Percentiles rank a stretch among this genome's conserved stretches.
Evolutionary conservation across 768 basidiomycete species (phyloP).

Genomic region (Symmetrospora coprosmae): DNA sequence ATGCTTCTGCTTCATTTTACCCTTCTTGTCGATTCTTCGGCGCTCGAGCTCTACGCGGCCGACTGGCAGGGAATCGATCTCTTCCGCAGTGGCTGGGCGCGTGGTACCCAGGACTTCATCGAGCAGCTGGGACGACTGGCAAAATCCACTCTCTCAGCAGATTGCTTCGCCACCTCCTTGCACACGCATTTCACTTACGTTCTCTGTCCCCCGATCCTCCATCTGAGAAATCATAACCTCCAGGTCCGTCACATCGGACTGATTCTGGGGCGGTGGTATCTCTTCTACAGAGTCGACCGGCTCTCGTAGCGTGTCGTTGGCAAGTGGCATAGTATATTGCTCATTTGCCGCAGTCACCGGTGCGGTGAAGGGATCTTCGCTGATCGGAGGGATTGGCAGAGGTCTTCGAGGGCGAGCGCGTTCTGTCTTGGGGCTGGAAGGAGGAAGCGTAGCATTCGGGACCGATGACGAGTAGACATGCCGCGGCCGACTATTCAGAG

Average conservation of each 20-base stretch:
- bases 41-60: slow-evolving; percentile 22
- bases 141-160: background rate
- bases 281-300: too few species aligned
- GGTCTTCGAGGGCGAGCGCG: background rate
- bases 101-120: background rate
- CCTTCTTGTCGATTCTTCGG: slow-evolving; percentile 20
- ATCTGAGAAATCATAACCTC: slow-evolving; percentile 1
- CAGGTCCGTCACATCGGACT: slow-evolving; percentile 10
- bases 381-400: background rate
- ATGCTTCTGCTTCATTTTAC: slow-evolving; percentile 21
- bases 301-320: too few species aligned
- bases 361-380: too few species aligned
- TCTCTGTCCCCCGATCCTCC: background rate
- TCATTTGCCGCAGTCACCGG: too few species aligned
- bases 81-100: slow-evolving; percentile 10
- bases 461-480: slow-evolving; percentile 11
- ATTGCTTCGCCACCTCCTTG: too few species aligned
- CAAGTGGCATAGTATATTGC: too few species aligned
- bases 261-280: too few species aligned
- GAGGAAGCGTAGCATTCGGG: background rate
- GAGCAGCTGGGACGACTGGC: background rate
- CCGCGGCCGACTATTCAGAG: slow-evolving; percentile 3
- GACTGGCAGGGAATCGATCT: slow-evolving; percentile 19
- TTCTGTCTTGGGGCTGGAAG: background rate
- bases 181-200: background rate